Conservation (phyloP, 805 yeast genomes). For the Saccharomycopsis sp. region DNA sequence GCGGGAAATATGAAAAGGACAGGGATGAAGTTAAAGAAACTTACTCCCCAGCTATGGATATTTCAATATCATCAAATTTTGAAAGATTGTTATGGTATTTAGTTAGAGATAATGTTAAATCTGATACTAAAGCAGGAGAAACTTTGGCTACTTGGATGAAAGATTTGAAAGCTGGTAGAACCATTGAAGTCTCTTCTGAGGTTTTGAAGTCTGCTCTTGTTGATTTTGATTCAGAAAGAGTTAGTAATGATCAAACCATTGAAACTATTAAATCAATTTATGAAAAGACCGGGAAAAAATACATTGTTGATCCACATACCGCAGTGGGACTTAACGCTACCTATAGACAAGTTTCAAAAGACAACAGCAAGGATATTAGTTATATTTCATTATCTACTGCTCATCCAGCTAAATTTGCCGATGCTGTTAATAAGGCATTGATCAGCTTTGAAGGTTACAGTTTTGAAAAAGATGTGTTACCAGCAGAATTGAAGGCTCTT, state of each 20-base stretch:
- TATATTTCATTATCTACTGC: conserved; percentile 88
- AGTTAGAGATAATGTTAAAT: conserved; percentile 61
- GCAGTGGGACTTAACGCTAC: conserved; percentile 90
- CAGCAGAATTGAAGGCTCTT: conserved; percentile 75
- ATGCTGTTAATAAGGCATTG: conserved; percentile 84
- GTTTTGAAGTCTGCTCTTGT: conserved; percentile 59
- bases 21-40: conserved; percentile 74
- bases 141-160: conserved; percentile 70
- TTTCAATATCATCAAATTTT: conserved; percentile 88
- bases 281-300: conserved; percentile 47
- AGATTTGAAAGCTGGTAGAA: conserved; percentile 67
- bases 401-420: conserved; percentile 97
- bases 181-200: conserved; percentile 59
- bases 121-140: conserved; percentile 65
- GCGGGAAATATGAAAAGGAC: conserved; percentile 77
- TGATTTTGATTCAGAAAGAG: conserved; percentile 74
- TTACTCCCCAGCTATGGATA: conserved; percentile 97
- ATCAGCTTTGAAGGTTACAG: conserved; percentile 61
- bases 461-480: conserved; percentile 83
- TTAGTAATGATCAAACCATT: conserved; percentile 72
- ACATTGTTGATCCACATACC: conserved; percentile 93
- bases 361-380: conserved; percentile 34
- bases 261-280: conserved; percentile 70
- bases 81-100: conserved; percentile 95
- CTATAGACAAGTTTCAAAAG: conserved; percentile 48